Evolutionary conservation across 2,329 filamentous ascomycete genomes (phyloP), one percentile per base, ranked within the genome.

Genomic region (Aphanoascus verrucosus): DNA sequence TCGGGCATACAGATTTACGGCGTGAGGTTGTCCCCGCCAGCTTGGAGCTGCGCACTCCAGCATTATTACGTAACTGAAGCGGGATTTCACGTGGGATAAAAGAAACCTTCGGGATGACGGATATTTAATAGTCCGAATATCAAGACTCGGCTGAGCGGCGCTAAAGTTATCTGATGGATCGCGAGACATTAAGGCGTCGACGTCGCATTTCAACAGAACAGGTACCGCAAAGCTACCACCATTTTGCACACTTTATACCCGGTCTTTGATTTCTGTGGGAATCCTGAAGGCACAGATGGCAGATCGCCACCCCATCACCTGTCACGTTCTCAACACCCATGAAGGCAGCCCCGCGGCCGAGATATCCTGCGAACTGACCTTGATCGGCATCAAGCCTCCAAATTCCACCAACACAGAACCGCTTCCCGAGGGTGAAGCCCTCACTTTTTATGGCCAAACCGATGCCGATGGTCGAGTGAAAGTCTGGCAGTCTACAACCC

Each of bases 341-440:
- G 71, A 71, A 45, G 70, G 72, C 46, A 72, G 70, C 8, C 69
- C 72, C 8, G 70, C 69, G 17, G 67, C 70, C 1, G 64, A 70
- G 20, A 67, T 80, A 17, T 71, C 73, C 31, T 77, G 78, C 59
- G 72, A 70, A 0, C 68, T 77, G 34, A 73, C 72, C 2, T 70
- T 80, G 49, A 71, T 96, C 61, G 37, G 84, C 23, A 72, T 87
- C 48, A 69, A 72, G 57, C 43, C 61, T 56, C 47, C 23, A 8
- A 15, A 23, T 8, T 41, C 46, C n/a, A 12, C 35, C 6, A 43
- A 15, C 34, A 17, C 20, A 9, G 14, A 31, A 4, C 3, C 53
- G 45, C 55, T 45, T 28, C 56, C 52, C 41, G 37, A 56, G 19
- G 38, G 59, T 23, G 59, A 54, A 35, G 58, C 60, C 15, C 50